Conservation (phyloP, 2,329 filamentous ascomycete species). For the Amauroascus niger region DNA sequence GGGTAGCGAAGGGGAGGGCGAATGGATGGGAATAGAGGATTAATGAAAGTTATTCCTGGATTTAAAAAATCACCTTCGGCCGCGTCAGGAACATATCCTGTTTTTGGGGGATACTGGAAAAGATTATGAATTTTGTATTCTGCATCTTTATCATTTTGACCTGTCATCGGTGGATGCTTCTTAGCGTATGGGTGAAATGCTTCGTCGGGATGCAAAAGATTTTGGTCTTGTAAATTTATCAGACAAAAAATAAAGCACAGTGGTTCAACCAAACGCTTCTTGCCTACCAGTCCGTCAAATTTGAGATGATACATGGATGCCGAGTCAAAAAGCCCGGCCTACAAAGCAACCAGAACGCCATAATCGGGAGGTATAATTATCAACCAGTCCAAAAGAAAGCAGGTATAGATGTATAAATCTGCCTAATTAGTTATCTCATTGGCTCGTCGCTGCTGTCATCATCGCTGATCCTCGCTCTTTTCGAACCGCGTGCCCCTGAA, state of each 20-base stretch:
- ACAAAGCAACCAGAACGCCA: conserved; percentile 3
- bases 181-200: not conserved
- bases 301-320: not conserved
- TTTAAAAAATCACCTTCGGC: not conserved
- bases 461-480: conserved; percentile 69
- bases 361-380: not conserved
- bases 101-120: not conserved
- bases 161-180: not conserved
- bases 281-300: not conserved
- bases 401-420: not conserved
- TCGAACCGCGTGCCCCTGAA: conserved; percentile 38
- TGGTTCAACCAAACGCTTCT: not conserved
- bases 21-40: conserved; percentile 48
- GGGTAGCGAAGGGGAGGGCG: conserved; percentile 36
- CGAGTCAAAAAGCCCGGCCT: no score
- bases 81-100: not conserved
- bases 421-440: conserved; percentile 12
- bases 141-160: not conserved
- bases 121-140: not conserved
- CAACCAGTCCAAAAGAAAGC: not conserved
- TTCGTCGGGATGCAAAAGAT: not conserved
- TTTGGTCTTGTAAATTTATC: not conserved
- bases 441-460: conserved; percentile 37
- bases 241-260: not conserved
- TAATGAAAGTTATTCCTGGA: not conserved